These are phyloP conservation scores for Colletotrichum lupini DNA, from an alignment of 2,329 filamentous ascomycete genomes.

Conservation along the genomic window DNA sequence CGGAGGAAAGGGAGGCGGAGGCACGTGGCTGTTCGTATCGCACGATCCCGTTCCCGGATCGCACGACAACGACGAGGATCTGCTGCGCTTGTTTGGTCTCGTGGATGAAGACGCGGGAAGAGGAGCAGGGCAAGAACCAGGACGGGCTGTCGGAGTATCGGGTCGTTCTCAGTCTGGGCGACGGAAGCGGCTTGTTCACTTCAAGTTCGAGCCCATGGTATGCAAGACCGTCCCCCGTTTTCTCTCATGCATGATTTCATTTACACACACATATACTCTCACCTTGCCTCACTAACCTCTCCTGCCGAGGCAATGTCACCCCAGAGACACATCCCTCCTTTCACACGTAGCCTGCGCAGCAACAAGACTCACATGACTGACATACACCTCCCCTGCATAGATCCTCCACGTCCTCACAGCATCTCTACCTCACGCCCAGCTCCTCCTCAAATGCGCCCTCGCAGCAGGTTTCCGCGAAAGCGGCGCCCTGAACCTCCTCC, in stretches of 20 bases:
- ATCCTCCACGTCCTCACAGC: conserved; percentile 89
- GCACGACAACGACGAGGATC: conserved; percentile 38
- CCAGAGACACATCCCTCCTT: neutral
- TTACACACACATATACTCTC: neutral
- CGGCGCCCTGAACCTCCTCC: conserved; percentile 77
- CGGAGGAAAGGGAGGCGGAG: conserved; percentile 87
- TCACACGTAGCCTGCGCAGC: neutral
- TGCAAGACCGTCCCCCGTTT: conserved; percentile 42
- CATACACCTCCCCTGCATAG: conserved; percentile 54
- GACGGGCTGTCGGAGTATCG: conserved; percentile 11
- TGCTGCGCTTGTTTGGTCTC: conserved; percentile 50
- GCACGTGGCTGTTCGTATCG: conserved; percentile 88
- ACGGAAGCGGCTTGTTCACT: conserved; percentile 72
- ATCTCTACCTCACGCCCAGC: conserved; percentile 79
- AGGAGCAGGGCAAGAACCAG: neutral
- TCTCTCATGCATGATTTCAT: conserved; percentile 8
- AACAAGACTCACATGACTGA: conserved; percentile 2
- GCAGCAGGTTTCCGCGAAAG: conserved; percentile 91
- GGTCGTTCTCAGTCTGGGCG: conserved; percentile 35
- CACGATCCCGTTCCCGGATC: conserved; percentile 73
- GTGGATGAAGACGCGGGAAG: conserved; percentile 37
- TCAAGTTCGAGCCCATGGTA: conserved; percentile 97
- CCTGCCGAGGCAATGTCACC: neutral
- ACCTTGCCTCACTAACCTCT: neutral
- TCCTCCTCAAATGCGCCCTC: conserved; percentile 79